These are phyloP conservation scores for Phytophthora colocasiae DNA, from an alignment of 352 stramenopile genomes.

Conservation along the genomic window DNA sequence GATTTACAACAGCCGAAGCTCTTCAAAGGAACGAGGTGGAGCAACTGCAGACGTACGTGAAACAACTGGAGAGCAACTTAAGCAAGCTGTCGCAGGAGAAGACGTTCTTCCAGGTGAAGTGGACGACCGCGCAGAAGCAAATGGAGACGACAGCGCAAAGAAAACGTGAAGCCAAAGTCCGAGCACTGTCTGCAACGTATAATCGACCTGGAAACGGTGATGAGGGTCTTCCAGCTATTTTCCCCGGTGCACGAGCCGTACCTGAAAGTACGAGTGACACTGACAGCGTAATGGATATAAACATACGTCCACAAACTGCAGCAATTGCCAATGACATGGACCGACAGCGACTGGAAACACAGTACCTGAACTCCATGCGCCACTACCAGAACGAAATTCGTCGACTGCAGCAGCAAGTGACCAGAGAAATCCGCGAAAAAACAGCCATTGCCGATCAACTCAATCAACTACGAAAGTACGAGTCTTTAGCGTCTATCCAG, in stretches of 20 bases:
- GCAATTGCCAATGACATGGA: slow-evolving; percentile 6
- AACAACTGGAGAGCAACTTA: slow-evolving; percentile 59
- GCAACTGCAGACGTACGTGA: slow-evolving; percentile 55
- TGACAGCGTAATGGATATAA: slow-evolving; percentile 39
- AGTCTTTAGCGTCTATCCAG: slow-evolving; percentile 14
- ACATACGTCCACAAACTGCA: slow-evolving; percentile 28
- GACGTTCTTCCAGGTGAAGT: slow-evolving; percentile 53
- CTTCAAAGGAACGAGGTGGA: slow-evolving; percentile 54
- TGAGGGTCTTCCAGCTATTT: slow-evolving; percentile 4
- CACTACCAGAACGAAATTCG: slow-evolving; percentile 79
- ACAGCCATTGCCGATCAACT: slow-evolving; percentile 55
- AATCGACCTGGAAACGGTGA: slow-evolving; percentile 18
- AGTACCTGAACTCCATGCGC: slow-evolving; percentile 47
- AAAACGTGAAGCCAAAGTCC: slow-evolving; percentile 58
- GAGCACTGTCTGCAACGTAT: slow-evolving; percentile 52
- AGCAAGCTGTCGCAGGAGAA: slow-evolving; percentile 59
- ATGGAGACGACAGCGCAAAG: slow-evolving; percentile 46
- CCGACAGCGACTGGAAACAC: slow-evolving; percentile 12
- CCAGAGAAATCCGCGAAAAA: slow-evolving; percentile 58
- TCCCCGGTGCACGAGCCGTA: not conserved
- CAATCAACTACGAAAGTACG: slow-evolving; percentile 32
- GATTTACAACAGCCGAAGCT: slow-evolving; percentile 42
- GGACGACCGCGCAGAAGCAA: slow-evolving; percentile 50
- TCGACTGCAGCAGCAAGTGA: slow-evolving; percentile 67
- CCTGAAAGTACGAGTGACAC: slow-evolving; percentile 33